Conservation (phyloP, 2,329 filamentous ascomycete genomes). For the Hypocrella siamensis region DNA sequence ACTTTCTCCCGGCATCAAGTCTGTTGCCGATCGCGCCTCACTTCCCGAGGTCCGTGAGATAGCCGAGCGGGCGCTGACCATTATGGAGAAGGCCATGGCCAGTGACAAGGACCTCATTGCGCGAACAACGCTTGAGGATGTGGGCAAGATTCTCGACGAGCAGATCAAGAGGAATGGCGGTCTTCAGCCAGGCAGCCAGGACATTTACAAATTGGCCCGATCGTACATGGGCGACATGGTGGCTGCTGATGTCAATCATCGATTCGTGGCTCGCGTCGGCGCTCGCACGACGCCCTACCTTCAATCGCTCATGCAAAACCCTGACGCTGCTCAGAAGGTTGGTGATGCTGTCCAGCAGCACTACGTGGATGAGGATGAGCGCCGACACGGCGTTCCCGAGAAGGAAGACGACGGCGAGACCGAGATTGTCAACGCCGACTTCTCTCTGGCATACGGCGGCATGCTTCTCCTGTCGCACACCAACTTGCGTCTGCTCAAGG, state of each 20-base stretch:
- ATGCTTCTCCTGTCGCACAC: slow-evolving; percentile 96
- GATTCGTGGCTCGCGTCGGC: slow-evolving; percentile 59
- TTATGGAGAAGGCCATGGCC: slow-evolving; percentile 89
- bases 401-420: slow-evolving; percentile 84
- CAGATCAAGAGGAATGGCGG: slow-evolving; percentile 58
- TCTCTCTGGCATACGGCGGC: slow-evolving; percentile 93
- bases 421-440: slow-evolving; percentile 95
- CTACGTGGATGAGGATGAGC: slow-evolving; percentile 72
- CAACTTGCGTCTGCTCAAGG: slow-evolving; percentile 85
- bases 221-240: slow-evolving; percentile 73
- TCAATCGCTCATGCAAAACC: slow-evolving; percentile 47
- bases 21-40: slow-evolving; percentile 73
- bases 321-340: slow-evolving; percentile 44
- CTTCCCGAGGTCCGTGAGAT: slow-evolving; percentile 90
- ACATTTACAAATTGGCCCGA: slow-evolving; percentile 52
- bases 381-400: slow-evolving; percentile 69
- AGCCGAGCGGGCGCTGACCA: slow-evolving; percentile 62
- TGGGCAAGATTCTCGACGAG: slow-evolving; percentile 57
- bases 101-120: slow-evolving; percentile 50
- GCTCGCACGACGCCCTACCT: slow-evolving; percentile 61
- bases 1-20: slow-evolving; percentile 83
- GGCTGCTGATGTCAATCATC: slow-evolving; percentile 72
- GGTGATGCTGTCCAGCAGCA: slow-evolving; percentile 59
- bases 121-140: slow-evolving; percentile 55
- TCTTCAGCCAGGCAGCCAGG: slow-evolving; percentile 37